A percentile compares a stretch with the other conserved stretches of the same genome.
Evolutionary conservation across 2,329 filamentous ascomycete genomes (phyloP).

Genomic region (Penicillium verrucosum): DNA sequence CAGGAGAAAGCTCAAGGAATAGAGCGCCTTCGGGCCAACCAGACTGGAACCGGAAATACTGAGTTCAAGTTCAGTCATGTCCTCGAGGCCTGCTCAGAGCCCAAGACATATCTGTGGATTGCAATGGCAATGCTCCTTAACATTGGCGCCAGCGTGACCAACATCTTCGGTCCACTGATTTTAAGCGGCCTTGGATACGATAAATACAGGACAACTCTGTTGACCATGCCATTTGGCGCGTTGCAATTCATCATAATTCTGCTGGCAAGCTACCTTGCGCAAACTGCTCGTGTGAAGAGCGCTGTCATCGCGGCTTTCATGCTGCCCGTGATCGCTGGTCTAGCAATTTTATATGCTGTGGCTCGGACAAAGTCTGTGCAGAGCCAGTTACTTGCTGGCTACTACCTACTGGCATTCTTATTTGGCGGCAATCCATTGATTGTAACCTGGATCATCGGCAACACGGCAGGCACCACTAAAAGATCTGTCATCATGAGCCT

Average conservation of each 20-base stretch:
- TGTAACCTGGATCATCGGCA: conserved; percentile 66
- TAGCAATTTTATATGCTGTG: conserved; percentile 54
- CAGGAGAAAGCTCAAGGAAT: conserved; percentile 48
- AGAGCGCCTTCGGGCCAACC: conserved; percentile 51
- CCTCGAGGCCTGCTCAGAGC: conserved; percentile 42
- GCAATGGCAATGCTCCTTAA: conserved; percentile 61
- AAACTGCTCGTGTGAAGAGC: conserved; percentile 57
- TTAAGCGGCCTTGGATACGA: conserved; percentile 59
- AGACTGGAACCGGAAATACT: conserved; percentile 46
- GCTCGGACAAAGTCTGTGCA: conserved; percentile 43
- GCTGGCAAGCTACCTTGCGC: conserved; percentile 56
- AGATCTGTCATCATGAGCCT: conserved; percentile 62
- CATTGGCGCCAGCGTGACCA: conserved; percentile 61
- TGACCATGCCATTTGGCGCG: conserved; percentile 66
- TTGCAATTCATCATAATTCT: conserved; percentile 61
- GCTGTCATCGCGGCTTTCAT: conserved; percentile 53
- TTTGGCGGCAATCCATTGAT: conserved; percentile 65
- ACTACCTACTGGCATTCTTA: conserved; percentile 65
- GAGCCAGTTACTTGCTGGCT: conserved; percentile 55
- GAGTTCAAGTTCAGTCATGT: conserved; percentile 49
- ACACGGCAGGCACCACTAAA: conserved; percentile 66
- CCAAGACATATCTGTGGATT: conserved; percentile 58
- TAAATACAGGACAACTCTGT: conserved; percentile 55
- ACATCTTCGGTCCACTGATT: conserved; percentile 64
- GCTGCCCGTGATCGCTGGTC: conserved; percentile 59